Evolutionary conservation across 345 rosid species (phyloP).

Genomic region (Salix arbutifolia): DNA sequence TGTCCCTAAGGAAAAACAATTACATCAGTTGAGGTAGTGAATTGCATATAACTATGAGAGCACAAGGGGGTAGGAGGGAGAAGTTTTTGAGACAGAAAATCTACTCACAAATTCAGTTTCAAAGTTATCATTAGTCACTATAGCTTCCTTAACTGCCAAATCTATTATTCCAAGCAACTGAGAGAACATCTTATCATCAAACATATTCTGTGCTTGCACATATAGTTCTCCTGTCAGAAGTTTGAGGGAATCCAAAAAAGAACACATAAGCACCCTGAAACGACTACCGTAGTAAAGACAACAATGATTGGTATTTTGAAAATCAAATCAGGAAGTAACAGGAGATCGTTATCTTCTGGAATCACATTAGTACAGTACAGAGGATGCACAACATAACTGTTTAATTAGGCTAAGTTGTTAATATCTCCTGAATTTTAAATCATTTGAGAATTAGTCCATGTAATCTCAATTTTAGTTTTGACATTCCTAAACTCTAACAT

Average conservation of each 20-base stretch:
- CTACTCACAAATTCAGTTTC: conserved; percentile 77
- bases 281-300: background rate
- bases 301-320: background rate
- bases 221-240: conserved; percentile 76
- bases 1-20: conserved; percentile 52
- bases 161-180: conserved; percentile 69
- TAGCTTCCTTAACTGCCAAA: conserved; percentile 59
- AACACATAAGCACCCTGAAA: conserved; percentile 9
- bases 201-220: conserved; percentile 75
- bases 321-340: conserved; percentile 8
- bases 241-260: conserved; percentile 16
- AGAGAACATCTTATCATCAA: conserved; percentile 72
- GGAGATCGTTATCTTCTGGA: background rate
- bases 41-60: background rate
- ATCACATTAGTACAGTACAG: background rate
- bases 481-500: too few relatives aligned
- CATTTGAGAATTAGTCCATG: background rate
- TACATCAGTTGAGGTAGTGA: background rate
- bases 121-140: conserved; percentile 44
- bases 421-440: background rate
- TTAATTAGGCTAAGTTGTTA: background rate
- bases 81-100: background rate
- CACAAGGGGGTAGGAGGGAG: background rate
- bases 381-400: background rate
- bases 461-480: too few relatives aligned